These are phyloP conservation scores for Magnusiomyces tetraspermus DNA, from an alignment of 1,139 yeast species.

Conservation along the genomic window DNA sequence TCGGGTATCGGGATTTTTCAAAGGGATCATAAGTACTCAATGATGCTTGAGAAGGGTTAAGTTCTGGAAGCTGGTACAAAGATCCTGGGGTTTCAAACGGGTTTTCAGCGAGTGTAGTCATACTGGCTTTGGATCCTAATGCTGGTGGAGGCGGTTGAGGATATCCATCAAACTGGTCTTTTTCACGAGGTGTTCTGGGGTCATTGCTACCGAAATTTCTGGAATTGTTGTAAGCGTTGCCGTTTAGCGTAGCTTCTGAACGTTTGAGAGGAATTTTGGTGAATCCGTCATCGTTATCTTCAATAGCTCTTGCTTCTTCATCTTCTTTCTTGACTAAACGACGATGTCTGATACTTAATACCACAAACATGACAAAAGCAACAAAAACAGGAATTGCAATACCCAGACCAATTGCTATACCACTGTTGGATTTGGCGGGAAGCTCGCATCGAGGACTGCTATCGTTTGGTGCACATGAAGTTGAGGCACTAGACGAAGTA, in stretches of 20 bases:
- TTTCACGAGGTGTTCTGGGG: background rate
- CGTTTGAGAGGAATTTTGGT: background rate
- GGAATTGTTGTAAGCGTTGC: background rate
- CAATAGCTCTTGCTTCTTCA: conserved; percentile 28
- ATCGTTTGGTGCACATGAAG: conserved; percentile 18
- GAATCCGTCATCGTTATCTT: conserved; percentile 21
- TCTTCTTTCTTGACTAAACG: conserved; percentile 31
- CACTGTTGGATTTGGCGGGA: conserved; percentile 24
- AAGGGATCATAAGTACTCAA: conserved; percentile 11
- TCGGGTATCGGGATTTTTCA: conserved; percentile 11
- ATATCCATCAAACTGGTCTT: background rate
- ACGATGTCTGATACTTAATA: conserved; percentile 30
- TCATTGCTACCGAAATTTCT: conserved; percentile 9
- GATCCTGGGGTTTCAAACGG: conserved; percentile 8
- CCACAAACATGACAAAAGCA: conserved; percentile 27
- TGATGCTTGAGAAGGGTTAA: conserved; percentile 10
- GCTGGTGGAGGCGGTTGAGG: conserved; percentile 8
- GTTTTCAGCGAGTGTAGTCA: conserved; percentile 5
- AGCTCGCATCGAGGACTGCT: conserved; percentile 23
- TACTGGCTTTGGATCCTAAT: background rate
- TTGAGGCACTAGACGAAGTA: conserved; percentile 1
- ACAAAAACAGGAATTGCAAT: conserved; percentile 32
- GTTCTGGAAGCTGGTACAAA: conserved; percentile 5
- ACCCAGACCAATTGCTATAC: conserved; percentile 34
- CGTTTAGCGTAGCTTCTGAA: conserved; percentile 1